These are phyloP conservation scores for Didymella exigua DNA, from an alignment of 2,329 filamentous ascomycete species.

Conservation along the genomic window DNA sequence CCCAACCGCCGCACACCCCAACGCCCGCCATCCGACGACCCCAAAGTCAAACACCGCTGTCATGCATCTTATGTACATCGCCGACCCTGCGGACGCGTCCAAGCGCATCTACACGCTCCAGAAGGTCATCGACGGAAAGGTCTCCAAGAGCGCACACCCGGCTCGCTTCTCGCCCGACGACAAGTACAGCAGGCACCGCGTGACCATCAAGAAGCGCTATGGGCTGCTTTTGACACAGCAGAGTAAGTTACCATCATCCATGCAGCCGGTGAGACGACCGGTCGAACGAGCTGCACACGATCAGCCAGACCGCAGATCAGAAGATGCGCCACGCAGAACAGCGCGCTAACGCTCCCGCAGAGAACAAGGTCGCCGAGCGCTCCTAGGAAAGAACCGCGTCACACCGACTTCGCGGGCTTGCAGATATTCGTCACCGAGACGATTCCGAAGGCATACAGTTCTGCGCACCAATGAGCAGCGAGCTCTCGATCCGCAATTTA, in stretches of 20 bases:
- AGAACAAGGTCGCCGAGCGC: slow-evolving; percentile 37
- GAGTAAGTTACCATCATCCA: slow-evolving; percentile 48
- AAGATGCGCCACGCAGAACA: neutral
- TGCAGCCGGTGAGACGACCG: neutral
- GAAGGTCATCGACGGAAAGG: slow-evolving; percentile 79
- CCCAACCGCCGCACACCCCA: neutral
- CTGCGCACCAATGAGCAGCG: neutral
- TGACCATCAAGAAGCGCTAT: slow-evolving; percentile 93
- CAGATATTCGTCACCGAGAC: neutral
- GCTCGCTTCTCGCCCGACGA: slow-evolving; percentile 97
- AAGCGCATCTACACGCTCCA: slow-evolving; percentile 95
- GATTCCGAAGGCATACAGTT: neutral
- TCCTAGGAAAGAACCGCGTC: neutral
- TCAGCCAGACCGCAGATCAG: neutral
- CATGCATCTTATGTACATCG: slow-evolving; percentile 85
- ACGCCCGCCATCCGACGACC: neutral
- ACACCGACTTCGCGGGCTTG: neutral
- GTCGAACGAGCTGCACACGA: neutral
- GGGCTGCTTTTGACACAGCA: slow-evolving; percentile 85
- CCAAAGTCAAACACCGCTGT: neutral
- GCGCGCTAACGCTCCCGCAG: slow-evolving; percentile 14
- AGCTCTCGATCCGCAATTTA: neutral
- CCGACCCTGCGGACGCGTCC: slow-evolving; percentile 69
- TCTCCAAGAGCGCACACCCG: slow-evolving; percentile 95
- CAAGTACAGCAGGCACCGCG: slow-evolving; percentile 94